Base-by-base conservation (phyloP, 1,284 basidiomycete species). In the Grifola frondosa region DNA sequence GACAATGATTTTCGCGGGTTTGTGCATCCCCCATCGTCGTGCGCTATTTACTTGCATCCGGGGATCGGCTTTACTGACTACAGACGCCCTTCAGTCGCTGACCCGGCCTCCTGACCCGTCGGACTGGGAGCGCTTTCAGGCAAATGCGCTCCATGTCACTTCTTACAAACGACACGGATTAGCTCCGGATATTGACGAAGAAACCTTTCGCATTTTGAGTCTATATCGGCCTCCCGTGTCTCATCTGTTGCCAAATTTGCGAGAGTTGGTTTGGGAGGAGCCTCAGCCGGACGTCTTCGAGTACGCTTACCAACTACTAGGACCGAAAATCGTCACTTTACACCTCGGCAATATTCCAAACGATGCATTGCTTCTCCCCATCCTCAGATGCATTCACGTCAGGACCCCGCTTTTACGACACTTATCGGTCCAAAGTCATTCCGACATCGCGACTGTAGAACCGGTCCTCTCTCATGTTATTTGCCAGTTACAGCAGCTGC, bases 261-360 rank as follows among this genome's bases (percentile, higher is more conserved):
- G 32, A 19, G 51, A 53, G 43, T 46, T 53, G 24, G 46, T 48
- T 16, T 53, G 51, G 51, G 51, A 53, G 31, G 48, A 53, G 32
- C 24, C 48, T n/a, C 45, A 53, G 19, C 48, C 51, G 21, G 51
- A 53, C 32, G 51, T 46, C 15, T 53, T 50, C 31, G 51, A 53
- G 38, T 53, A 53, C 29, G 48, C 42, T 12, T 50, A 40, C 30
- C 51, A 53, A 16, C 30, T 53, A 12, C 42, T 53, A 3, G 45
- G 48, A 4, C 43, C 48, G 2, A 53, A 53, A 39, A 37, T 50
- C 19, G 44, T 37, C 30, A 50, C 51, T 11, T 30, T 53, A n/a
- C 48, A 50, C 30, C 30, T 53, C 7, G 51, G 51, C 6, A 48
- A 50, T 25, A 48, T 48, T 11, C 51, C 51, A 5, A 50, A 48